Conservation (phyloP, 2,329 filamentous ascomycete genomes). For the Fusarium nanum region DNA sequence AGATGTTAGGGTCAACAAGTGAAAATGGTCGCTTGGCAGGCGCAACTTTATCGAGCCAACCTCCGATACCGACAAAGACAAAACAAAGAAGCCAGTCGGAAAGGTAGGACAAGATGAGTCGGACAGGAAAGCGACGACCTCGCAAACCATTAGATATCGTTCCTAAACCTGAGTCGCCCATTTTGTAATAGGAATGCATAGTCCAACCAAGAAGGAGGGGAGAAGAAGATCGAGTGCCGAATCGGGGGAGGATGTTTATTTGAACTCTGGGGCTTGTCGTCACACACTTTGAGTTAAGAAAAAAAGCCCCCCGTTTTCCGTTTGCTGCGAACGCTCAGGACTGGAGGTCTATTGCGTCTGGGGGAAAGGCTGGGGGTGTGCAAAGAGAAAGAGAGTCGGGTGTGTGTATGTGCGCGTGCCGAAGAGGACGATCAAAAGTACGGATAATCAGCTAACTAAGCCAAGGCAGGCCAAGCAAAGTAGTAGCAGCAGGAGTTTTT, state of each 20-base stretch:
- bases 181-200: conserved; percentile 43
- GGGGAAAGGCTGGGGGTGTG: conserved; percentile 12
- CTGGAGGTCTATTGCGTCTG: conserved; percentile 15
- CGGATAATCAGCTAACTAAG: background rate
- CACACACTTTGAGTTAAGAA: conserved; percentile 4
- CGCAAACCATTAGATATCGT: conserved; percentile 28
- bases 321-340: conserved; percentile 11
- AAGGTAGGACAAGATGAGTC: conserved; percentile 72
- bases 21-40: conserved; percentile 79
- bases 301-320: conserved; percentile 17
- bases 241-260: conserved; percentile 27
- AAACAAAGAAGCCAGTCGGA: conserved; percentile 80
- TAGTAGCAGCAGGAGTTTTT: conserved; percentile 14
- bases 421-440: conserved; percentile 6
- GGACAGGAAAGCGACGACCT: conserved; percentile 46
- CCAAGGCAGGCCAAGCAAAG: conserved; percentile 7
- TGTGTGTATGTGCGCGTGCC: conserved; percentile 10
- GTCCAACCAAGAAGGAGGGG: conserved; percentile 18
- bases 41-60: conserved; percentile 67
- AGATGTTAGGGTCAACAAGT: conserved; percentile 78
- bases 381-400: background rate
- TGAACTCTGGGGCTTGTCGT: conserved; percentile 26
- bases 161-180: conserved; percentile 43
- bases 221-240: conserved; percentile 10
- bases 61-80: conserved; percentile 67